phyloP scores from a whole-genome alignment of 2,329 filamentous ascomycete genomes.

The Ceratocystis smalleyi region DNA sequence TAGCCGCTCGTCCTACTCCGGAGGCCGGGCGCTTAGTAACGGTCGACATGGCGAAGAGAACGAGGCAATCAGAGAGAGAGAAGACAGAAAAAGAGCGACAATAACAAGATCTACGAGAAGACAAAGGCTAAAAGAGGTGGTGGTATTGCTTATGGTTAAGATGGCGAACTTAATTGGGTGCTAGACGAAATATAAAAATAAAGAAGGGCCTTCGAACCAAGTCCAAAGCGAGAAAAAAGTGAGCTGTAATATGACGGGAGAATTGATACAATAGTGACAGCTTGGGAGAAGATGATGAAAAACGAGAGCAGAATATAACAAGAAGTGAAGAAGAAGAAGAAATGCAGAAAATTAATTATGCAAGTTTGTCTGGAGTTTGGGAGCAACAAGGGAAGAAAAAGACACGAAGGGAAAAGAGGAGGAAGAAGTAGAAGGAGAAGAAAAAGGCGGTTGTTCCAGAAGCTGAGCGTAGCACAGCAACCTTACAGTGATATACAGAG shows the following conservation, averaged over 20 bases:
- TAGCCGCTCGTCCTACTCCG: conserved; percentile 13
- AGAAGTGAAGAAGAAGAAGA: neutral
- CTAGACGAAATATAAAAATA: neutral
- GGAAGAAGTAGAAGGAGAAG: neutral
- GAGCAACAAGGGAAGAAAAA: neutral
- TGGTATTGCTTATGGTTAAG: neutral
- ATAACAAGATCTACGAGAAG: neutral
- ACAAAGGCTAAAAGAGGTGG: too few relatives aligned
- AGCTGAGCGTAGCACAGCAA: neutral
- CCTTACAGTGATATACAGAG: neutral
- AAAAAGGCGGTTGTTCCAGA: conserved; percentile 1
- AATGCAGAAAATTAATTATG: neutral
- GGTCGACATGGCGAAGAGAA: conserved; percentile 12
- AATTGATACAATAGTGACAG: neutral
- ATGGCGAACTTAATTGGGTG: neutral
- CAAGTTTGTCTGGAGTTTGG: neutral
- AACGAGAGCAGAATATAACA: too few relatives aligned
- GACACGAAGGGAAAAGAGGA: neutral
- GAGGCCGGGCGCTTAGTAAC: conserved; percentile 16
- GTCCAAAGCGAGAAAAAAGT: neutral
- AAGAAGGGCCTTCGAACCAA: neutral
- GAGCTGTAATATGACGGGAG: conserved; percentile 2
- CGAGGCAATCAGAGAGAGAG: neutral
- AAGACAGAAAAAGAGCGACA: neutral
- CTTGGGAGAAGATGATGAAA: neutral